These are phyloP conservation scores for Malus fusca DNA, from an alignment of 306 rosid species.

Conservation along the genomic window DNA sequence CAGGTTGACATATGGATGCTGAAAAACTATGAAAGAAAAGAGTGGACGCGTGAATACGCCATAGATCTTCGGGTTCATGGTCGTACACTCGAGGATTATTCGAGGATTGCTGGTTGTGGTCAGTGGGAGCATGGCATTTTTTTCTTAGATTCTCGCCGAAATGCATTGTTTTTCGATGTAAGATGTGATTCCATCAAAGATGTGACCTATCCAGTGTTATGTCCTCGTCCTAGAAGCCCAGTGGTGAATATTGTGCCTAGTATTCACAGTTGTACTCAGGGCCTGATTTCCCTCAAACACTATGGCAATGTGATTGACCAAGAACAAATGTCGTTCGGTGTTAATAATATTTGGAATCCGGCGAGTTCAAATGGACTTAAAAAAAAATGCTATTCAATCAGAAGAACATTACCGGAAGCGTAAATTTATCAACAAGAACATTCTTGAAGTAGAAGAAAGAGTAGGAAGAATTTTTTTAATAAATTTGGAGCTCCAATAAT, in stretches of 20 bases:
- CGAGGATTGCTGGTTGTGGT: neutral
- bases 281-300: too few species aligned
- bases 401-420: neutral
- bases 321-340: neutral
- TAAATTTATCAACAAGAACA: neutral
- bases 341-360: neutral
- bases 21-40: neutral
- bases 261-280: too few species aligned
- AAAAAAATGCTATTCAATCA: neutral
- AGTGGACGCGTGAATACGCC: too few species aligned
- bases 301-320: neutral
- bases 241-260: too few species aligned
- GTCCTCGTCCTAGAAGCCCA: too few species aligned
- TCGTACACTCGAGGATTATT: neutral
- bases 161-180: neutral
- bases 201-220: too few species aligned
- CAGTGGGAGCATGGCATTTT: neutral
- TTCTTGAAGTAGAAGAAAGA: neutral
- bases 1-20: neutral
- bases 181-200: neutral
- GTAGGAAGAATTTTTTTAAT: too few species aligned
- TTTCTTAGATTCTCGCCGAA: neutral
- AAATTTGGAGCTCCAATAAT: too few species aligned
- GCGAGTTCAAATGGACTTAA: neutral
- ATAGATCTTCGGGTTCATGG: too few species aligned